These are phyloP conservation scores for Sanghuangporus sanghuang DNA, from an alignment of 1,284 basidiomycete genomes.

Conservation along the genomic window DNA sequence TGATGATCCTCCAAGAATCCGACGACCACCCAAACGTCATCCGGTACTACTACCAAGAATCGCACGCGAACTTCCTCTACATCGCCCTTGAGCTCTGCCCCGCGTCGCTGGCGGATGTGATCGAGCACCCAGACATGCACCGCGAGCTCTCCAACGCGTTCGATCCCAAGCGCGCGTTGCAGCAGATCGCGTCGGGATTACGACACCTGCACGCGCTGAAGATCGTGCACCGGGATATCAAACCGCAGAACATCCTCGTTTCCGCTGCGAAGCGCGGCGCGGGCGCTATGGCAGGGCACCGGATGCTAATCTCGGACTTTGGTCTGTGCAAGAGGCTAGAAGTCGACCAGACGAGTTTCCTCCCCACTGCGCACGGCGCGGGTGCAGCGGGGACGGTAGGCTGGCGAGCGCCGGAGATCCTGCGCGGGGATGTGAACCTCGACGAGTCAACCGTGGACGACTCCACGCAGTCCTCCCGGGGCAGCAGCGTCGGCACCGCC, in stretches of 20 bases:
- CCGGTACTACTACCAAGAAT: slow-evolving; percentile 96
- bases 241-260: slow-evolving; percentile 97
- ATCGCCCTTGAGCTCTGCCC: slow-evolving; percentile 97
- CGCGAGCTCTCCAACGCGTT: slow-evolving; percentile 64
- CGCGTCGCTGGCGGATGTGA: slow-evolving; percentile 88
- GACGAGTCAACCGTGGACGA: slow-evolving; percentile 68
- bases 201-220: slow-evolving; percentile 92
- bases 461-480: slow-evolving; percentile 55
- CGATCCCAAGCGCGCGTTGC: slow-evolving; percentile 84
- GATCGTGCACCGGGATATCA: slow-evolving; percentile 97
- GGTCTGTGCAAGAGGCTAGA: slow-evolving; percentile 91
- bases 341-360: slow-evolving; percentile 88
- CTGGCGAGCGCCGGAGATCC: slow-evolving; percentile 92
- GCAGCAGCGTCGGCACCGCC: slow-evolving; percentile 53
- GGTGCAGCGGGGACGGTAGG: slow-evolving; percentile 90
- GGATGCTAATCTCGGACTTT: slow-evolving; percentile 95
- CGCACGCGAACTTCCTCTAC: slow-evolving; percentile 89
- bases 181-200: slow-evolving; percentile 85
- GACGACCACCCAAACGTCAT: slow-evolving; percentile 99
- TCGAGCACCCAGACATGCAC: slow-evolving; percentile 79
- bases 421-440: slow-evolving; percentile 86
- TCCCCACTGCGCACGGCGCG: slow-evolving; percentile 75
- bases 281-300: slow-evolving; percentile 48
- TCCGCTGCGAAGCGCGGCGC: slow-evolving; percentile 58
- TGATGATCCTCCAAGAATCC: slow-evolving; percentile 89